Evolutionary conservation across 306 rosid species (phyloP).

Genomic region (Senna siamea): DNA sequence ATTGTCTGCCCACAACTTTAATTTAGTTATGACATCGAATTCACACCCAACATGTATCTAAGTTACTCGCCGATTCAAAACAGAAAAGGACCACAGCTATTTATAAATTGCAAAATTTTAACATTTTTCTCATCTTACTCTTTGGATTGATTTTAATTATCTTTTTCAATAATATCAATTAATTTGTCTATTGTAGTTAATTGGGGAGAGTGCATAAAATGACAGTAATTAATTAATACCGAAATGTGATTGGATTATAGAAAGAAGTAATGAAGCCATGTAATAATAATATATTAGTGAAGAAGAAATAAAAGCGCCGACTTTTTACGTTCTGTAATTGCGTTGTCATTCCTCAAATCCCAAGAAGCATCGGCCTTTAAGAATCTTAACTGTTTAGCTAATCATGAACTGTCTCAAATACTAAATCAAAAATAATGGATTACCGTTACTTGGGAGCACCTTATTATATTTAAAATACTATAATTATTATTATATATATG

Average conservation of each 20-base stretch:
- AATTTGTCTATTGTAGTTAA: too few relatives aligned
- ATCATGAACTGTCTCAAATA: conserved; percentile 16
- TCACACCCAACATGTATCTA: too few relatives aligned
- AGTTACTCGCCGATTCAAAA: too few relatives aligned
- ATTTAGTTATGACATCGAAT: too few relatives aligned
- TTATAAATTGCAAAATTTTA: too few relatives aligned
- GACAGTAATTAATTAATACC: not conserved
- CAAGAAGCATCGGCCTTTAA: not conserved
- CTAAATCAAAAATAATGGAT: not conserved
- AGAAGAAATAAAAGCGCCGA: not conserved
- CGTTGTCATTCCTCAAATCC: not conserved
- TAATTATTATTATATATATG: too few relatives aligned
- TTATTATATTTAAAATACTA: not conserved
- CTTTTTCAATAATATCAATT: too few relatives aligned
- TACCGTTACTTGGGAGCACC: not conserved
- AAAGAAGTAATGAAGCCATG: not conserved
- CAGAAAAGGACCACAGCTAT: too few relatives aligned
- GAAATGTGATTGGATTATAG: not conserved
- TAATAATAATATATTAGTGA: not conserved
- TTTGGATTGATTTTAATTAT: too few relatives aligned
- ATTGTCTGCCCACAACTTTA: too few relatives aligned
- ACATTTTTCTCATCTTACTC: too few relatives aligned
- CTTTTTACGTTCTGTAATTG: not conserved
- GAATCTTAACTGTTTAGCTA: conserved; percentile 21
- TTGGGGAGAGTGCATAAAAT: not conserved